Base-by-base conservation (phyloP, 2,329 filamentous ascomycete genomes). In the Didymosphaeria variabile region DNA sequence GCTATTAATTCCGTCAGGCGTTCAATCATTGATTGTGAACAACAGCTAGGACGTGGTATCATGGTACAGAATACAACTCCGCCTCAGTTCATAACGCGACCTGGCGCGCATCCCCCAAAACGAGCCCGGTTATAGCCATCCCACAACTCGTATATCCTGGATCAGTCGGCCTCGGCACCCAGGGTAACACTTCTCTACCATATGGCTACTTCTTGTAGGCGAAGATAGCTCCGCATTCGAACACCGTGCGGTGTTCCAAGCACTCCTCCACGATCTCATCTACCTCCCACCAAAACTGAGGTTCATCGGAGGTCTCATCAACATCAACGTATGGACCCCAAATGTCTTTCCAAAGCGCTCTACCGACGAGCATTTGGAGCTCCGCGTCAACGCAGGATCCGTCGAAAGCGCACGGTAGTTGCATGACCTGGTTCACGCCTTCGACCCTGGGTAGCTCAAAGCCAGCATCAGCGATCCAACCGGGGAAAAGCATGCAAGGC, bases 401-500 rank as follows among this genome's bases (percentile, higher is more conserved):
- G 32, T 73, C 71, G 46, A 70, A 66, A 19, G 72, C 73, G 58
- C 75, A 77, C 4, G 76, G 76, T 26, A 79, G 44, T n/a, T 59
- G 61, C 42, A 77, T 61, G 10, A 63, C 66, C 23, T 71, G 63
- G 15, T 68, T 67, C 2, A 65, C 62, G n/a, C 71, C 67, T 44
- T 62, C 55, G n/a, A 45, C 31, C 15, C 19, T 51, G 8, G 64
- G 64, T 17, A 78, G 44, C 45, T 73, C 72, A 59, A 89, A 82
- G 0, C 82, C 82, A 1, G 84, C 86, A 29, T 87, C 83, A 0
- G 79, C 80, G 17, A 91, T 79, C 85, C 88, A 90, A 31, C 81
- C 76, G 0, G 87, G 86, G 45, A 91, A 84, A 1, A 87, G 76
- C 10, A 82, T 82, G 40, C 82, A 86, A 0, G 89, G 89, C 56